These are phyloP conservation scores for Nothophaeocryptopus gaeumannii DNA, from an alignment of 2,329 filamentous ascomycete genomes.

Conservation along the genomic window DNA sequence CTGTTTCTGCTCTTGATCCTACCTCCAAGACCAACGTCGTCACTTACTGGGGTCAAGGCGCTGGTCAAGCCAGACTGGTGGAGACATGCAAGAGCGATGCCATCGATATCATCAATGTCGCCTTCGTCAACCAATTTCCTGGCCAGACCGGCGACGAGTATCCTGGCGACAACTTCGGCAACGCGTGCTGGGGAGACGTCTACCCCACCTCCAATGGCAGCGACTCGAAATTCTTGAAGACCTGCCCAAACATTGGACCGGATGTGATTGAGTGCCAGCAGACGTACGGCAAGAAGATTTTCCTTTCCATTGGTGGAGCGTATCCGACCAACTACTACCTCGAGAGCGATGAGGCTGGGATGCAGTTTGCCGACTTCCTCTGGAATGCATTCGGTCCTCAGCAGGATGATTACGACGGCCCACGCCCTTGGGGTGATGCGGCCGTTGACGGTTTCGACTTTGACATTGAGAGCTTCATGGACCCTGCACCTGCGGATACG, in stretches of 20 bases:
- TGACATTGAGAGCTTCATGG: constrained; percentile 45
- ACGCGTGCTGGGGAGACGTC: constrained; percentile 16
- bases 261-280: constrained; percentile 47
- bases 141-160: constrained; percentile 43
- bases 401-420: constrained; percentile 27
- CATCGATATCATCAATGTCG: constrained; percentile 57
- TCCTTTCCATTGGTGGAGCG: constrained; percentile 48
- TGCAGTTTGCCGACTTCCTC: constrained; percentile 43
- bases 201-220: constrained; percentile 16
- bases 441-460: constrained; percentile 55
- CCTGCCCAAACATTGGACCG: constrained; percentile 31
- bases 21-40: constrained; percentile 49
- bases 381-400: constrained; percentile 46
- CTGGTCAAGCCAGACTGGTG: constrained; percentile 46
- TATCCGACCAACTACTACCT: constrained; percentile 44
- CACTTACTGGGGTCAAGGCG: constrained; percentile 57
- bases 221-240: constrained; percentile 12
- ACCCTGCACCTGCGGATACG: constrained; percentile 22
- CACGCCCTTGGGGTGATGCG: constrained; percentile 48
- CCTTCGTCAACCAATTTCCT: constrained; percentile 56
- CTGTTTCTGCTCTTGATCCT: constrained; percentile 42
- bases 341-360: constrained; percentile 39
- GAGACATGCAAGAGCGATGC: constrained; percentile 49
- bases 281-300: constrained; percentile 44
- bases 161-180: constrained; percentile 54